Percentiles rank a stretch among this genome's conserved stretches.
These are phyloP conservation scores for Pneumocystis carinii DNA, from an alignment of 1,139 yeast species.

Conservation along the genomic window DNA sequence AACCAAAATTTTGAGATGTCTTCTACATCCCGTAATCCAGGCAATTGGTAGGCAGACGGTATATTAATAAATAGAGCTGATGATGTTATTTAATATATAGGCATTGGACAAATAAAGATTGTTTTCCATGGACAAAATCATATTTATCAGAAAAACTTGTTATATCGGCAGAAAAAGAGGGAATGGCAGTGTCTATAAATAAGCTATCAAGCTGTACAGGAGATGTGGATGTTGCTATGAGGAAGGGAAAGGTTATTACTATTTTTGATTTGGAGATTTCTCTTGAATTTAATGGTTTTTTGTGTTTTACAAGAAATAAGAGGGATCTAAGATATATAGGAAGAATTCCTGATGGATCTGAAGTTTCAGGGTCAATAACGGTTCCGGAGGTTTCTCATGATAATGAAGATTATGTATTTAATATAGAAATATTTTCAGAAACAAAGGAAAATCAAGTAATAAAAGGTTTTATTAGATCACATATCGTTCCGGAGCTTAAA, in stretches of 20 bases:
- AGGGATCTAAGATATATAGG: neutral
- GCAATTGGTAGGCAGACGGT: slow-evolving; percentile 34
- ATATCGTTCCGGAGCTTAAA: slow-evolving; percentile 58
- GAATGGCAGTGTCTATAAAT: slow-evolving; percentile 32
- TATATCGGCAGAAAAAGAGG: slow-evolving; percentile 28
- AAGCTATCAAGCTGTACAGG: slow-evolving; percentile 67
- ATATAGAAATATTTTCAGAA: slow-evolving; percentile 40
- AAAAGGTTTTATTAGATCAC: slow-evolving; percentile 38
- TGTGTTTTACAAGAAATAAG: slow-evolving; percentile 15
- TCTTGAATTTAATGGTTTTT: slow-evolving; percentile 40
- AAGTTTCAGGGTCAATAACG: slow-evolving; percentile 49
- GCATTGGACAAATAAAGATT: slow-evolving; percentile 99
- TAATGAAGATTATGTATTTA: slow-evolving; percentile 70
- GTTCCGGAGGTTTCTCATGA: slow-evolving; percentile 93
- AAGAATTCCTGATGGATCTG: slow-evolving; percentile 23
- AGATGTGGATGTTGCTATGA: slow-evolving; percentile 89
- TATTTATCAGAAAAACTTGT: slow-evolving; percentile 54
- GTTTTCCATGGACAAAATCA: slow-evolving; percentile 74
- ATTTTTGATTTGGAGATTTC: slow-evolving; percentile 66
- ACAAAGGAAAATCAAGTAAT: slow-evolving; percentile 38
- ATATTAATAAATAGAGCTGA: neutral
- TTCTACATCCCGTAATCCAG: slow-evolving; percentile 34
- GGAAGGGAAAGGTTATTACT: slow-evolving; percentile 91
- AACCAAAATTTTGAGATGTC: neutral
- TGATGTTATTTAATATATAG: slow-evolving; percentile 14